Base-by-base conservation (phyloP, 352 stramenopile species). In the Phytophthora fragariae region DNA sequence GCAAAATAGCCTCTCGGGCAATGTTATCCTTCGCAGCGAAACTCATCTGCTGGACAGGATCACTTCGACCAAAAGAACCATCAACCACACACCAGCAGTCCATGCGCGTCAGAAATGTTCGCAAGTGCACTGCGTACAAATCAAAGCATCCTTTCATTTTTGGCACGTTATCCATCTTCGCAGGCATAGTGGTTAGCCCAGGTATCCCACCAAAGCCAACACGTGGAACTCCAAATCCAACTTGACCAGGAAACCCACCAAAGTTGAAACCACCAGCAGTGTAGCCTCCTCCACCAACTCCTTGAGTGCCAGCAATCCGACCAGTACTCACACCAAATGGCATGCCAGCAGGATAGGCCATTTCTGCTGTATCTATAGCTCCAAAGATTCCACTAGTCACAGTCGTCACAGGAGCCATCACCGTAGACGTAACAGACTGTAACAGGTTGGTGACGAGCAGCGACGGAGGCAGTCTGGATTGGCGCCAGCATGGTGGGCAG, bases 61-160 rank as follows among this genome's bases (percentile, higher is more conserved):
- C 29, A 31, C 29, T 31, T 14, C 12, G 14, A 14, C 21, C 41
- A 21, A 49, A n/a, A 11, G 14, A 49, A 14, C 41, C 41, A 49
- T 19, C 41, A 19, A 49, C 41, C 41, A 49, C 41, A 49, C 15
- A 12, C 41, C 41, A 49, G 41, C 41, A 49, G 19, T 14, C 41
- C 15, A 49, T 49, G 41, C 41, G 41, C 6, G 41, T 21, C 41
- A 49, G 14, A 14, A 49, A 49, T 14, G 41, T 19, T 12, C 3
- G 41, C 41, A 49, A 49, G 11, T 49, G 41, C 15, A 49, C 41
- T 9, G 41, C 41, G 41, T 49, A 49, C 41, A 49, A 19, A 49
- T 49, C 41, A 50, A 50, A 50, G n/a, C 44, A 24, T 50, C 44
- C 17, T 24, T 24, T 50, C 44, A 50, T 50, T 50, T 50, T 50